A percentile compares a stretch with the other conserved stretches of the same genome.
Evolutionary conservation across 2,329 filamentous ascomycete species (phyloP).

Genomic region (Fusarium chuoi): DNA sequence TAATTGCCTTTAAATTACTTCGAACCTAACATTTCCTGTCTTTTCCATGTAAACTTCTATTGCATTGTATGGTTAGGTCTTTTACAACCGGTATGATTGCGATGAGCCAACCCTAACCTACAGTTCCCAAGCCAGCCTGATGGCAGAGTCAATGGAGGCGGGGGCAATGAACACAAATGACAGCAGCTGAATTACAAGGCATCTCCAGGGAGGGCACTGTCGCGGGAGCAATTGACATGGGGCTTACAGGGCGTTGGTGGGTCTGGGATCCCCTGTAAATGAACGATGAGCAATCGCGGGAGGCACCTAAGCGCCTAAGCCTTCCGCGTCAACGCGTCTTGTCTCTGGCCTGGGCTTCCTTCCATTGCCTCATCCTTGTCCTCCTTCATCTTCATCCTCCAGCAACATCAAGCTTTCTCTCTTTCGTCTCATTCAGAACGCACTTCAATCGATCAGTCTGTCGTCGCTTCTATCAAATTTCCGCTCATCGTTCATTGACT

Average conservation of each 20-base stretch:
- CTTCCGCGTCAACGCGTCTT: neutral
- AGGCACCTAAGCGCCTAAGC: neutral
- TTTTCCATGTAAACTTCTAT: too few species aligned
- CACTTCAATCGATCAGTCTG: too few species aligned
- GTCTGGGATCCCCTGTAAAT: neutral
- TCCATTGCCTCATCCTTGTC: neutral
- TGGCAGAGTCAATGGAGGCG: too few species aligned
- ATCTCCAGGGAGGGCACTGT: accelerated
- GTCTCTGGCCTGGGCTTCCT: neutral
- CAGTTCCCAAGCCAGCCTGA: too few species aligned
- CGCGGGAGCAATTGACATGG: neutral
- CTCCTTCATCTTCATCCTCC: neutral
- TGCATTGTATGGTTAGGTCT: too few species aligned
- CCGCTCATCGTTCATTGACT: neutral
- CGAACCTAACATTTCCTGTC: too few species aligned
- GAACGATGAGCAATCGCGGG: too few species aligned
- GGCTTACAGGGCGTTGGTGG: neutral
- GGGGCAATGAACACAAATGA: too few species aligned
- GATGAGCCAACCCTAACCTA: too few species aligned
- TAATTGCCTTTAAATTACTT: too few species aligned
- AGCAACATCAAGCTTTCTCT: neutral
- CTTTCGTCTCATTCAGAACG: too few species aligned
- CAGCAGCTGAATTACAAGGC: neutral
- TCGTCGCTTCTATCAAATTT: neutral
- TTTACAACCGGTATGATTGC: too few species aligned